A percentile compares a stretch with the other conserved stretches of the same genome.
phyloP scores from a whole-genome alignment of 352 stramenopile genomes.

The Pythium aphanidermatum region DNA sequence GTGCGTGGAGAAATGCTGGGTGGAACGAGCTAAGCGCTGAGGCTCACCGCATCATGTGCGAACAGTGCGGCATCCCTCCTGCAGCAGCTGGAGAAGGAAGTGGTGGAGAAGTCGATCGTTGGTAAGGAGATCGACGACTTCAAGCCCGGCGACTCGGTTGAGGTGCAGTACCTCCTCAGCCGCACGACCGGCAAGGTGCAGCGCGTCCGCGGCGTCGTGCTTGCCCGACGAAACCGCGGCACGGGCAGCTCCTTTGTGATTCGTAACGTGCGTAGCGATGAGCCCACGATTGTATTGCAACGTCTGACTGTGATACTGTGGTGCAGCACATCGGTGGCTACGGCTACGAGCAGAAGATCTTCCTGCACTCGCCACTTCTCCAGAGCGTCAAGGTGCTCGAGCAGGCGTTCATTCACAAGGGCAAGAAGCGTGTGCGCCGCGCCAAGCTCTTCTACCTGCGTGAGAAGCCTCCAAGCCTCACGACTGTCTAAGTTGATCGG shows the following conservation, averaged over 20 bases:
- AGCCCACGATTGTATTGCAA: too few relatives aligned
- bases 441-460: slow-evolving; percentile 89
- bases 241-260: slow-evolving; percentile 82
- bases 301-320: too few relatives aligned
- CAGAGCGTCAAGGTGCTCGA: slow-evolving; percentile 85
- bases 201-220: slow-evolving; percentile 75
- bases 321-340: slow-evolving; percentile 78
- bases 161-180: slow-evolving; percentile 78
- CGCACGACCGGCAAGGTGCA: slow-evolving; percentile 65
- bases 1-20: slow-evolving; percentile 6
- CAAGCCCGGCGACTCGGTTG: slow-evolving; percentile 70
- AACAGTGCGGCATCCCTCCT: slow-evolving; percentile 52
- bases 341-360: slow-evolving; percentile 87
- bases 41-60: background rate
- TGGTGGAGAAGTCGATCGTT: slow-evolving; percentile 50
- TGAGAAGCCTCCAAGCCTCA: slow-evolving; percentile 78
- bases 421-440: slow-evolving; percentile 87
- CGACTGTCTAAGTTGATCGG: slow-evolving; percentile 61
- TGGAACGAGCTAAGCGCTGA: too few relatives aligned
- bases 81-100: slow-evolving; percentile 61
- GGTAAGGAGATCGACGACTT: slow-evolving; percentile 69
- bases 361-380: slow-evolving; percentile 83
- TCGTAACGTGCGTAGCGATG: slow-evolving; percentile 75
- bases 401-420: slow-evolving; percentile 88
- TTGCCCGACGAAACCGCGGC: slow-evolving; percentile 74